A percentile compares a stretch with the other conserved stretches of the same genome.
These are phyloP conservation scores for Bolboschoenoplectus hybrid DNA, from an alignment of 202 grass and related monocot genomes.

Conservation along the genomic window DNA sequence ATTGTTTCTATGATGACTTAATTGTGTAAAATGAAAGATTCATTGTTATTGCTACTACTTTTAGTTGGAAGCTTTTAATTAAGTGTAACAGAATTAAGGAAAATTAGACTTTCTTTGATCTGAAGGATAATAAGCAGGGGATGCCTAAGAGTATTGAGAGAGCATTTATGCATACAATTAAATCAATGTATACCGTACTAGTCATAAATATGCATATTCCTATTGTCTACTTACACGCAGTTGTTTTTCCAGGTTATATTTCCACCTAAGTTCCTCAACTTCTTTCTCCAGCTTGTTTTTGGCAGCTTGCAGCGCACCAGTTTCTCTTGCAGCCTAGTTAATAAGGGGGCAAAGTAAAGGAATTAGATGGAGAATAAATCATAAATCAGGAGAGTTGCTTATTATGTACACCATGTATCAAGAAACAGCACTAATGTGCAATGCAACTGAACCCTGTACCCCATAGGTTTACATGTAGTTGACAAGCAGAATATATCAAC, in stretches of 20 bases:
- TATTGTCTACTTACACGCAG: conserved; percentile 69
- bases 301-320: conserved; percentile 92
- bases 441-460: background rate
- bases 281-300: conserved; percentile 99
- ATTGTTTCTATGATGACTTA: background rate
- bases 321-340: conserved; percentile 92
- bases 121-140: background rate
- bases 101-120: conserved; percentile 12
- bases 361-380: conserved; percentile 8
- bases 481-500: conserved; percentile 1
- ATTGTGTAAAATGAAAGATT: conserved; percentile 8
- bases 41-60: background rate
- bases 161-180: background rate
- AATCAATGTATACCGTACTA: background rate
- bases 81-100: background rate
- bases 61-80: background rate
- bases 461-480: conserved; percentile 12
- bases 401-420: background rate
- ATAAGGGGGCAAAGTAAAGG: conserved; percentile 40
- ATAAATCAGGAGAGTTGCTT: background rate
- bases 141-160: background rate
- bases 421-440: background rate
- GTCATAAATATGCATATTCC: conserved; percentile 28
- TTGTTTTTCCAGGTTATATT: conserved; percentile 88
- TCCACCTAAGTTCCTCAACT: conserved; percentile 97